phyloP scores from a whole-genome alignment of 208 protist genomes.

The Wallacemonas sp. region DNA sequence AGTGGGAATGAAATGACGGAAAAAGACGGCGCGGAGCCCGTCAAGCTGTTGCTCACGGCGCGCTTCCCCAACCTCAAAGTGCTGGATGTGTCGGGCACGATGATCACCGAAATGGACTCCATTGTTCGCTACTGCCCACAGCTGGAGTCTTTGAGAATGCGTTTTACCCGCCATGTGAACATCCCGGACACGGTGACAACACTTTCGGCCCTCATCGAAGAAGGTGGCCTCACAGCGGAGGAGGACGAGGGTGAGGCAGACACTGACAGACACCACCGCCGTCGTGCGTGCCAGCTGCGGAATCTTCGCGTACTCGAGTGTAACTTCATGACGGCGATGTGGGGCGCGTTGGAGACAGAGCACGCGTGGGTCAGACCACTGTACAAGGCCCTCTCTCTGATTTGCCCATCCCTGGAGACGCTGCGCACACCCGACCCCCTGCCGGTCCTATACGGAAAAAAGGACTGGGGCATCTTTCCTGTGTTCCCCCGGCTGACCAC shows the following conservation, averaged over 20 bases:
- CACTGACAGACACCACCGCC: too few relatives aligned
- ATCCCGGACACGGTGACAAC: not conserved
- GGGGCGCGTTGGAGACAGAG: too few relatives aligned
- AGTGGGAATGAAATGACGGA: not conserved
- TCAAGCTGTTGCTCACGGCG: not conserved
- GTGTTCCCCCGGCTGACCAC: not conserved
- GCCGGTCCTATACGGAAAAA: not conserved
- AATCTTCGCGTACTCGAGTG: not conserved
- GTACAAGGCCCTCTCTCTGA: not conserved
- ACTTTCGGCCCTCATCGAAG: not conserved
- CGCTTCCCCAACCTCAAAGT: constrained; percentile 14
- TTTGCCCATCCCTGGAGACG: not conserved
- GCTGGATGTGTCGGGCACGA: not conserved
- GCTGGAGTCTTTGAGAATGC: not conserved
- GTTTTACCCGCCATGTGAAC: not conserved
- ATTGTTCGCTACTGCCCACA: constrained; percentile 6
- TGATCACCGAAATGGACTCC: constrained; percentile 3
- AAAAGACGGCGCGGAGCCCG: not conserved
- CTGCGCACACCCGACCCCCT: not conserved
- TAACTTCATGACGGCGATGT: not conserved
- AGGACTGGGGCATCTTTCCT: not conserved
- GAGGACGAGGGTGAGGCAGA: not conserved
- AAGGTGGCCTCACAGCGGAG: not conserved
- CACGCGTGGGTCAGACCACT: too few relatives aligned
- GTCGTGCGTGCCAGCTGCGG: not conserved